Evolutionary conservation across 257 asterid species (phyloP), one percentile per base, ranked within the genome.

Genomic region (Nicotiana knightiana): DNA sequence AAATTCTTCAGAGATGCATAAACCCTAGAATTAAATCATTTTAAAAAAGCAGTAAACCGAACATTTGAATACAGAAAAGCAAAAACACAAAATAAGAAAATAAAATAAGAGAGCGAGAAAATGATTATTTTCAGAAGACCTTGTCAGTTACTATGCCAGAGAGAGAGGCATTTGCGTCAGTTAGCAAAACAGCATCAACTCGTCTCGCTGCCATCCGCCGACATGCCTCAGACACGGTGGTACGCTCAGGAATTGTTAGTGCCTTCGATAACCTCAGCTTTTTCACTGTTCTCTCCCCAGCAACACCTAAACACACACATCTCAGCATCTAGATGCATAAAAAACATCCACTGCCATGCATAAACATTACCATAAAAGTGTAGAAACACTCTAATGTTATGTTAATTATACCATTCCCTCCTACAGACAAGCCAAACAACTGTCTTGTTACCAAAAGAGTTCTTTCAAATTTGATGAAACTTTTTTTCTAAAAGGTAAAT

Each of bases 91-190:
- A 46, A 46, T n/a, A 67, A 33, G 26, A 67, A 15, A 55, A 15
- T 4, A 15, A 17, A 55, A 6, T 43, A 79, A 32, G 26, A 85
- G 26, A 16, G 39, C 17, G 30, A 43, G 79, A 85, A 63, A 21
- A 37, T 28, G 43, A 67, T 62, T 67, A 71, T 32, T 64, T 39
- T 82, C 64, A 54, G 35, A 67, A 76, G 65, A 91, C 99, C 97
- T 93, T 95, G 85, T 92, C 99, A 83, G 99, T 95, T 86, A 95
- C 97, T 81, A 95, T 91, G 89, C 99, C 99, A 8, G 99, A 95
- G 73, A 95, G 99, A 87, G 93, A 84, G 58, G 97, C 99, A 85
- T 92, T 93, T 84, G 99, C 86, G 81, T 95, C 99, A 63, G 97
- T 95, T 81, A 95, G 89, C 83, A 95, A 89, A 87, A 92, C 99